phyloP scores from a whole-genome alignment of 805 yeast species.

The Barnettozyma vustinii region DNA sequence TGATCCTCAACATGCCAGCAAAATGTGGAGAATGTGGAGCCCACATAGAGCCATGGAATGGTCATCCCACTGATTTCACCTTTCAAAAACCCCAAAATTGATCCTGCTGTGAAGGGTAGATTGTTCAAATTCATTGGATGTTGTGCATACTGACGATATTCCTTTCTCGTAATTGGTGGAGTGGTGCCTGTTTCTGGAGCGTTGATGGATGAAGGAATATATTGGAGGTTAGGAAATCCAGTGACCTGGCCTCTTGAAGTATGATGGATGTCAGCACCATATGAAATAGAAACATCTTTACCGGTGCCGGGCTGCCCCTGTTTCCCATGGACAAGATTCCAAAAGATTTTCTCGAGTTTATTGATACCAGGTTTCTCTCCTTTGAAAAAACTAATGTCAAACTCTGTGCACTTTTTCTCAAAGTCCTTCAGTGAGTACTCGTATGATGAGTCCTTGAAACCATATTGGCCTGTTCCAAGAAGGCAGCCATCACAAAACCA shows the following conservation, averaged over 20 bases:
- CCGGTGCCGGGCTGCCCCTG: slow-evolving; percentile 41
- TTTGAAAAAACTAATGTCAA: slow-evolving; percentile 39
- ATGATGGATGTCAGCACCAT: slow-evolving; percentile 84
- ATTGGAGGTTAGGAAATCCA: slow-evolving; percentile 60
- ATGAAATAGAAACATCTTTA: slow-evolving; percentile 20
- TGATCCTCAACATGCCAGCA: slow-evolving; percentile 98
- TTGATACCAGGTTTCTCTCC: slow-evolving; percentile 32
- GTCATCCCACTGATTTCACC: slow-evolving; percentile 88
- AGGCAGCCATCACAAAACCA: slow-evolving; percentile 86
- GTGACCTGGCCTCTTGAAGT: slow-evolving; percentile 58
- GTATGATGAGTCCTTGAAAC: slow-evolving; percentile 66
- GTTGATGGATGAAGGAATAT: slow-evolving; percentile 24
- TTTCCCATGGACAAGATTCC: slow-evolving; percentile 51
- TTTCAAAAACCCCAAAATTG: slow-evolving; percentile 60
- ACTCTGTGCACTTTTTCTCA: slow-evolving; percentile 46
- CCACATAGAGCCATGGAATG: slow-evolving; percentile 90
- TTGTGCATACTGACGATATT: slow-evolving; percentile 34
- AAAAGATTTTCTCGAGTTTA: slow-evolving; percentile 57
- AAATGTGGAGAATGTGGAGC: slow-evolving; percentile 83
- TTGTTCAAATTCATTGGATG: slow-evolving; percentile 77
- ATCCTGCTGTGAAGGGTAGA: slow-evolving; percentile 64
- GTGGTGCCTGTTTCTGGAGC: neutral
- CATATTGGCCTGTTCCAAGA: slow-evolving; percentile 84
- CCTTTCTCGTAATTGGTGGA: slow-evolving; percentile 11
- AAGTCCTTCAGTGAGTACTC: slow-evolving; percentile 58